Evolutionary conservation across 192 early-diverging fungal genomes (phyloP).

Genomic region (Entomortierella lignicola): DNA sequence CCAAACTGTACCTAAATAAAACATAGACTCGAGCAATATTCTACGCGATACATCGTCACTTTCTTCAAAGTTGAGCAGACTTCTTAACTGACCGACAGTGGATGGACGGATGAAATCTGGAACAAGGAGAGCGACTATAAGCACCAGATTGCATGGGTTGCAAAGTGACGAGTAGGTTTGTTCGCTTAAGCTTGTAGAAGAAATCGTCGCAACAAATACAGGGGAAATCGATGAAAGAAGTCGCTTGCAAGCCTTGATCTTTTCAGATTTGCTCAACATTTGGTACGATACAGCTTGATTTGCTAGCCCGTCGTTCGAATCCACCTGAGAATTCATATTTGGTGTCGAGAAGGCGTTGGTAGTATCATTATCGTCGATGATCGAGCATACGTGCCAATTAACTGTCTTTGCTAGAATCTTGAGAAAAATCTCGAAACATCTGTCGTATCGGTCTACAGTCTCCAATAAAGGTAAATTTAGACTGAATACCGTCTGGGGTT

Average conservation of each 20-base stretch:
- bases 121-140: slow-evolving; percentile 22
- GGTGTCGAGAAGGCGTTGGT: background rate
- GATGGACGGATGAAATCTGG: slow-evolving; percentile 32
- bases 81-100: slow-evolving; percentile 24
- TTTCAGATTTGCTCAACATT: background rate
- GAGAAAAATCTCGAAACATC: slow-evolving; percentile 44
- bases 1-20: slow-evolving; percentile 32
- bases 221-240: slow-evolving; percentile 16
- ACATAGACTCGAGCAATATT: slow-evolving; percentile 25
- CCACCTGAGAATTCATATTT: background rate
- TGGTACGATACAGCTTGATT: background rate
- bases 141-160: slow-evolving; percentile 32
- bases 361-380: background rate
- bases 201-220: background rate
- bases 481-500: background rate
- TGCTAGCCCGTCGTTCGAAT: background rate
- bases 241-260: slow-evolving; percentile 31
- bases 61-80: slow-evolving; percentile 26
- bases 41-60: slow-evolving; percentile 18
- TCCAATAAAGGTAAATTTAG: slow-evolving; percentile 3
- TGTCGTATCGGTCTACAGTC: slow-evolving; percentile 17
- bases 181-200: slow-evolving; percentile 2
- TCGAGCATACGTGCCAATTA: slow-evolving; percentile 5
- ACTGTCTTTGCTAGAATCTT: slow-evolving; percentile 31
- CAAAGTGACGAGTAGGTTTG: slow-evolving; percentile 35